These are phyloP conservation scores for Cantharellus anzutake DNA, from an alignment of 768 basidiomycete species.

Conservation along the genomic window DNA sequence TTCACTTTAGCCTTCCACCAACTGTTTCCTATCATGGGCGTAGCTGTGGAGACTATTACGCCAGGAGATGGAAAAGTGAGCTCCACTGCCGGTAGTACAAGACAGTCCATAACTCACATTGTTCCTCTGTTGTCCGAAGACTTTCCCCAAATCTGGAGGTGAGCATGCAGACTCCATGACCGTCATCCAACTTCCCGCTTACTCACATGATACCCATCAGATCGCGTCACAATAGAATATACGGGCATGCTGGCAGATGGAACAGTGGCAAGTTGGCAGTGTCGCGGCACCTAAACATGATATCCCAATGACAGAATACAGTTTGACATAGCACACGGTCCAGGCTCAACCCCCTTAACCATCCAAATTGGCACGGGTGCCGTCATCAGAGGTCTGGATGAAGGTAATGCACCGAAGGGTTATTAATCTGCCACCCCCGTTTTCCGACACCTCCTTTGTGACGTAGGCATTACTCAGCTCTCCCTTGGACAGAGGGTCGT, in stretches of 20 bases:
- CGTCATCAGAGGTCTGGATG: slow-evolving; percentile 84
- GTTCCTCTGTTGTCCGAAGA: slow-evolving; percentile 7
- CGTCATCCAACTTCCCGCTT: slow-evolving; percentile 6
- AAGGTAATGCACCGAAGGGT: slow-evolving; percentile 32
- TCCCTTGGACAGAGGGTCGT: slow-evolving; percentile 57
- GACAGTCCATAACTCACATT: not conserved
- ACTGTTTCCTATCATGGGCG: not conserved
- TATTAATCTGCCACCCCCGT: not conserved
- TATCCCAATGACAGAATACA: not conserved
- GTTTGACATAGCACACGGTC: slow-evolving; percentile 17
- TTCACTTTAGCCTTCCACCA: too few species aligned
- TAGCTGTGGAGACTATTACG: not conserved
- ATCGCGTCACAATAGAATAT: slow-evolving; percentile 61
- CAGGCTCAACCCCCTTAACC: slow-evolving; percentile 33
- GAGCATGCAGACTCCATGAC: not conserved
- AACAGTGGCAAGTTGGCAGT: slow-evolving; percentile 4
- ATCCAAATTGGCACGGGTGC: slow-evolving; percentile 60
- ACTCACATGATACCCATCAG: slow-evolving; percentile 18
- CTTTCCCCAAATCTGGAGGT: slow-evolving; percentile 56
- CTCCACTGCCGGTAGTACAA: not conserved
- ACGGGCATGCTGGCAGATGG: slow-evolving; percentile 51
- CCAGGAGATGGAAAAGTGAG: not conserved
- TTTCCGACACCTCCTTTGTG: not conserved
- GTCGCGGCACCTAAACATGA: not conserved
- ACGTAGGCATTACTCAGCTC: slow-evolving; percentile 50